Evolutionary conservation across 805 yeast species (phyloP), one percentile per base, ranked within the genome.

Genomic region (Sugiyamaella mastotermitis): DNA sequence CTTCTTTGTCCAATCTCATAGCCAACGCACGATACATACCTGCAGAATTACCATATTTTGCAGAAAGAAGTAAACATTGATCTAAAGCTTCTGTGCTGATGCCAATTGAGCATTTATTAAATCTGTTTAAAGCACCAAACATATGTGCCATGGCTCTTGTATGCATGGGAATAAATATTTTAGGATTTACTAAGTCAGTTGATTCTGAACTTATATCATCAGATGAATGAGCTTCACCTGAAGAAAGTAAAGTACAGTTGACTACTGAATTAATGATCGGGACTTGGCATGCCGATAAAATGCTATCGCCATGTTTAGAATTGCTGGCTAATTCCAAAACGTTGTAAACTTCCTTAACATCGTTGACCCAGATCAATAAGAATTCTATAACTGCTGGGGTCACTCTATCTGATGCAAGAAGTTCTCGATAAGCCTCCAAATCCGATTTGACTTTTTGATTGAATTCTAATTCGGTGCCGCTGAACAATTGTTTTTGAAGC

Each of bases 281-380:
- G 5, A 38, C 38, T 31, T 57, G 62, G 41, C 59, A 55, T n/a
- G 32, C 31, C 7, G 40, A 32, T 18, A 48, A 45, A 10, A 58
- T 49, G 9, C 41, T 47, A n/a, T 31, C 32, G 8, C 45, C 26
- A 25, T 42, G 31, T 14, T 37, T 24, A 3, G 56, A 41, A 10
- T 40, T 27, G 17, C 45, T 44, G 6, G 52, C 51, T 2, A 40
- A 19, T 6, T 42, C 47, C 9, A 56, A 38, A 22, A 57, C 41
- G n/a, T 46, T 40, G 45, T 49, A 47, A 5, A 57, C 46, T 18
- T 58, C 62, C 8, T 40, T 51, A 15, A 30, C 26, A 7, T 43
- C 31, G n/a, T 28, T 25, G 7, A 47, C 39, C 48, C 52, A 49
- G n/a, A 46, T 40, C 14, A 57, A 42, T 33, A 56, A 37, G 29